A percentile compares a stretch with the other conserved stretches of the same genome.
phyloP scores from a whole-genome alignment of 371 early-diverging fungal genomes.

The Sporodiniella umbellata region DNA sequence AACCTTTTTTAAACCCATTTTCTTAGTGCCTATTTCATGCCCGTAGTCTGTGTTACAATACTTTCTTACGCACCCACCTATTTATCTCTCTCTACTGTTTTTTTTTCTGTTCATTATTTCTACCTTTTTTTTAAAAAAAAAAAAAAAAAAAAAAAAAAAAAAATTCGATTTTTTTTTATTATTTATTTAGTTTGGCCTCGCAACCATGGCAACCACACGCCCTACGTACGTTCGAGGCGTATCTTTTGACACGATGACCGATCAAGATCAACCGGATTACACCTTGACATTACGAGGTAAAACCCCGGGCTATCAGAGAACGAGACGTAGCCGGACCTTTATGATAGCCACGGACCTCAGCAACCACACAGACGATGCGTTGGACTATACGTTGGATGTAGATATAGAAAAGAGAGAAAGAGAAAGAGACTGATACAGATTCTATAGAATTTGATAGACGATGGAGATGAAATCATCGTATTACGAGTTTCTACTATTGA shows the following conservation, averaged over 20 bases:
- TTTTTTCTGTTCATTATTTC: not conserved
- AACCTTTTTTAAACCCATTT: no score
- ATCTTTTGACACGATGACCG: constrained; percentile 58
- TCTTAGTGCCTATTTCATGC: no score
- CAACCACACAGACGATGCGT: constrained; percentile 58
- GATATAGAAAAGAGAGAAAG: not conserved
- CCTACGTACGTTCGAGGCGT: constrained; percentile 40
- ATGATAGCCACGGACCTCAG: constrained; percentile 60
- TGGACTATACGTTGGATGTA: constrained; percentile 57
- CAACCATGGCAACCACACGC: no score
- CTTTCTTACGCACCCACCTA: not conserved
- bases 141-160: no score
- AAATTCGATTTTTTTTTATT: no score
- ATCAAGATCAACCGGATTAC: constrained; percentile 51
- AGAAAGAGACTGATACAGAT: not conserved
- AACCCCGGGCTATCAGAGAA: constrained; percentile 45
- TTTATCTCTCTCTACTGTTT: not conserved
- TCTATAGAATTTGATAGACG: constrained; percentile 29
- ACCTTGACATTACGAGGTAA: constrained; percentile 58
- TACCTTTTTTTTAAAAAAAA: no score
- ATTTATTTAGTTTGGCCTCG: no score
- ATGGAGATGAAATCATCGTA: constrained; percentile 60
- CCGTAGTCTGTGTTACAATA: not conserved
- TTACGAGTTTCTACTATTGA: constrained; percentile 46
- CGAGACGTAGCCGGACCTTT: constrained; percentile 51